phyloP scores from a whole-genome alignment of 495 filamentous ascomycete species.

The Trichoderma gamsii region DNA sequence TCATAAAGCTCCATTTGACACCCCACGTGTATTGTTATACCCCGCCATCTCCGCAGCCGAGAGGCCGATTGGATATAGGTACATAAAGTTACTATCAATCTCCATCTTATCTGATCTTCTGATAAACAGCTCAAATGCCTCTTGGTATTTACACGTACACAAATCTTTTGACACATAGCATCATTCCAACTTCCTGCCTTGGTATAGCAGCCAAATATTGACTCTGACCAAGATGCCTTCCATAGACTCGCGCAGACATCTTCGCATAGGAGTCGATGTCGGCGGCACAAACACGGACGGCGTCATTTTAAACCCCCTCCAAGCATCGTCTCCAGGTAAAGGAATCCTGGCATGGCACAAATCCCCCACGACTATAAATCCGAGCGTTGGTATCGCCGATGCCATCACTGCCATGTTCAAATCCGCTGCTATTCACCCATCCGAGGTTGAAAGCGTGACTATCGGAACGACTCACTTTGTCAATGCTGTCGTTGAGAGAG shows the following conservation, averaged over 20 bases:
- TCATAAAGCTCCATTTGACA: too few relatives aligned
- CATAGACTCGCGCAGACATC: constrained; percentile 17
- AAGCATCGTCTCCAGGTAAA: constrained; percentile 29
- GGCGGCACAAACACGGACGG: constrained; percentile 59
- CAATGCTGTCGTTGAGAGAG: constrained; percentile 55
- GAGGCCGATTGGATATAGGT: too few relatives aligned
- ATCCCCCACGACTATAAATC: constrained; percentile 52
- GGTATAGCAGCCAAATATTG: background rate
- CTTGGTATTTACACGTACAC: background rate
- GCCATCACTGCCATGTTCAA: constrained; percentile 44
- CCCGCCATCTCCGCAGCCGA: too few relatives aligned
- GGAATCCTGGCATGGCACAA: constrained; percentile 50
- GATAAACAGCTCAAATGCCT: background rate
- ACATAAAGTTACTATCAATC: background rate
- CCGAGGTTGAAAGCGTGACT: constrained; percentile 48
- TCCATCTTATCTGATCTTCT: constrained; percentile 10
- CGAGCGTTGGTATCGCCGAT: constrained; percentile 47
- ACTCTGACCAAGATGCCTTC: background rate
- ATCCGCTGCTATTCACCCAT: constrained; percentile 32
- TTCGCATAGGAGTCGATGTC: constrained; percentile 43
- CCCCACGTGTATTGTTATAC: too few relatives aligned
- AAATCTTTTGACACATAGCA: background rate
- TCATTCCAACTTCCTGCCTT: background rate
- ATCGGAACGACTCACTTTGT: constrained; percentile 62
- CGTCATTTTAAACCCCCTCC: constrained; percentile 48